Base-by-base conservation (phyloP, 2,329 filamentous ascomycete species). In the Trichoderma pleuroti region DNA sequence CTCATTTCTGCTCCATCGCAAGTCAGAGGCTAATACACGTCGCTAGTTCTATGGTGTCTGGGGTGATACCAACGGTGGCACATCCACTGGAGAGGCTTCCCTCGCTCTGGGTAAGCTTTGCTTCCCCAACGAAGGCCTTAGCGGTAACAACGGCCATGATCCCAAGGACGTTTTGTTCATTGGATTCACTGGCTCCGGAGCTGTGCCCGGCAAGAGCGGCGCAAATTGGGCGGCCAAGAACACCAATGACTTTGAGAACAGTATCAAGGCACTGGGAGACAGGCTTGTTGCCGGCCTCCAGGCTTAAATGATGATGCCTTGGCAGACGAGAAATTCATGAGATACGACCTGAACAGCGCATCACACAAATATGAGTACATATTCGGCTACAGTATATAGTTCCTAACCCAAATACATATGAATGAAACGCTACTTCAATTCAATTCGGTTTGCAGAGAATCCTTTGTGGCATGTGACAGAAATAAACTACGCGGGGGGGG, bases 81-180 rank as follows among this genome's bases (percentile, higher is more conserved):
- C 83, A 56, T 80, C 81, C 4, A 73, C 76, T 9, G 86, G 86
- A 32, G 86, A 88, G 72, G 81, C 84, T 0, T 84, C 84, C 3
- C 82, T 88, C 69, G 82, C 84, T 3, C 78, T 88, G 12, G 86
- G 83, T 0, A 83, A 85, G 42, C 77, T 84, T 30, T 88, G 86
- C 75, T 88, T 84, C 74, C 85, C 85, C 0, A 79, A 80, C 10
- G 71, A 72, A 2, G 76, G 74, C 0, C 78, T 89, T n/a, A 85
- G 77, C 21, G 87, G 87, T 1, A 78, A 87, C 73, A 82, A 78
- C 68, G 87, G 87, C 0, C 84, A 89, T 74, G 81, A 81, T 30
- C 76, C 80, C 30, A 81, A 86, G 24, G 86, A 90, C 74, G 85
- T 89, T 0, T 76, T 90, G 54, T 89, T 86, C 74, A 80, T 90